Conservation (phyloP, 2,329 filamentous ascomycete genomes). For the Aspergillus ruber region DNA sequence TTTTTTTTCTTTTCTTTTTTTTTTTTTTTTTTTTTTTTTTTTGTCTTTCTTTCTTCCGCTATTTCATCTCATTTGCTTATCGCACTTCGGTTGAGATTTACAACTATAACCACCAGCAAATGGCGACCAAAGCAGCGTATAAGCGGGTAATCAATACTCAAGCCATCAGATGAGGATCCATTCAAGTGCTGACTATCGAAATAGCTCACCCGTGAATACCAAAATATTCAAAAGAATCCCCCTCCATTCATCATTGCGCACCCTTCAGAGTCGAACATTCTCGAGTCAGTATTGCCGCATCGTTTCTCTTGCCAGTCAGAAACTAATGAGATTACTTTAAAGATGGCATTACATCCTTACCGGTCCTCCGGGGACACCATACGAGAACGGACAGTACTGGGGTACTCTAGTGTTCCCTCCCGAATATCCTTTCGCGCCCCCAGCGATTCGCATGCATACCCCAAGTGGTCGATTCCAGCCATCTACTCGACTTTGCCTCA, state of each 20-base stretch:
- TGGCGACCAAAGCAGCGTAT: conserved; percentile 67
- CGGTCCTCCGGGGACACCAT: conserved; percentile 87
- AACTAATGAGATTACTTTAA: conserved; percentile 13
- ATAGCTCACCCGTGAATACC: conserved; percentile 58
- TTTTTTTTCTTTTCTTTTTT: neutral
- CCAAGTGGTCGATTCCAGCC: conserved; percentile 93
- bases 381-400: conserved; percentile 95
- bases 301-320: neutral
- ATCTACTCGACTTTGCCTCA: conserved; percentile 83
- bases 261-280: conserved; percentile 82
- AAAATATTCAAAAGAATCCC: conserved; percentile 64
- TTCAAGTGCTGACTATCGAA: conserved; percentile 7
- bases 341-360: conserved; percentile 96
- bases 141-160: conserved; percentile 53
- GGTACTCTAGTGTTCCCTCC: conserved; percentile 91
- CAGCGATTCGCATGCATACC: conserved; percentile 98
- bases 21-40: neutral
- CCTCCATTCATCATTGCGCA: conserved; percentile 85
- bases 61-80: neutral
- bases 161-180: neutral
- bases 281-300: conserved; percentile 57
- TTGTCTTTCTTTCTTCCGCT: neutral
- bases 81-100: neutral
- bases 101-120: conserved; percentile 27
- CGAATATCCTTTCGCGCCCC: conserved; percentile 95